Conservation (phyloP, 192 early-diverging fungal species). For the Linnemannia zychae region DNA sequence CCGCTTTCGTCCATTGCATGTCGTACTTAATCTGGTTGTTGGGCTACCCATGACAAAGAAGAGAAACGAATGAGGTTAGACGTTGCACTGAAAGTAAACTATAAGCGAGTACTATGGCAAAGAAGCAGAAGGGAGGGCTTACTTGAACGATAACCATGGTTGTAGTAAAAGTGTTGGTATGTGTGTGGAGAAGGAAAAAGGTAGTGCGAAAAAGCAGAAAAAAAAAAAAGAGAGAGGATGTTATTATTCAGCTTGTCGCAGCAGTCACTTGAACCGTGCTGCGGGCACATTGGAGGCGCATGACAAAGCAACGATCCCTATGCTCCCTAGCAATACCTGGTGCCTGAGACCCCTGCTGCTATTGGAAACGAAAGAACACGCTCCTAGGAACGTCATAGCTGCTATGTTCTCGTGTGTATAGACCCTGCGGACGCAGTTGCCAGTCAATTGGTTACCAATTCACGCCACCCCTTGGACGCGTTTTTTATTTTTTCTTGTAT, state of each 20-base stretch:
- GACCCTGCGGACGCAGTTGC: neutral
- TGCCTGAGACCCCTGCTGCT: neutral
- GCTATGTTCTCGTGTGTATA: neutral
- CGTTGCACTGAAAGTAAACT: neutral
- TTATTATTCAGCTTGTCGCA: conserved; percentile 1
- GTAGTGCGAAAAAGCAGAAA: neutral
- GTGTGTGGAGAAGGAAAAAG: neutral
- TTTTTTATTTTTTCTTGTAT: neutral
- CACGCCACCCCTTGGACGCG: neutral
- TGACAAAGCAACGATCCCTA: neutral
- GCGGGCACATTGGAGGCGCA: neutral
- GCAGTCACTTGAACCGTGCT: neutral
- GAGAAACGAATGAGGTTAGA: neutral
- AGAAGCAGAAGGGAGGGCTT: neutral
- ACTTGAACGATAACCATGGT: conserved; percentile 44
- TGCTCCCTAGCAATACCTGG: neutral
- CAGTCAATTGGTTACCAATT: neutral
- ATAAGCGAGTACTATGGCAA: neutral
- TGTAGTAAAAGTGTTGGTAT: neutral
- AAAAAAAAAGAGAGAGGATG: conserved; percentile 17
- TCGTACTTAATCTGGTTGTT: conserved; percentile 61
- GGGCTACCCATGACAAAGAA: conserved; percentile 47
- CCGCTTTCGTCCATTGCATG: neutral
- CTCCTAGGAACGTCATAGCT: neutral
- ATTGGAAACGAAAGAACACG: neutral